Evolutionary conservation across 352 stramenopile genomes (phyloP).

Genomic region (Pythium sp.): DNA sequence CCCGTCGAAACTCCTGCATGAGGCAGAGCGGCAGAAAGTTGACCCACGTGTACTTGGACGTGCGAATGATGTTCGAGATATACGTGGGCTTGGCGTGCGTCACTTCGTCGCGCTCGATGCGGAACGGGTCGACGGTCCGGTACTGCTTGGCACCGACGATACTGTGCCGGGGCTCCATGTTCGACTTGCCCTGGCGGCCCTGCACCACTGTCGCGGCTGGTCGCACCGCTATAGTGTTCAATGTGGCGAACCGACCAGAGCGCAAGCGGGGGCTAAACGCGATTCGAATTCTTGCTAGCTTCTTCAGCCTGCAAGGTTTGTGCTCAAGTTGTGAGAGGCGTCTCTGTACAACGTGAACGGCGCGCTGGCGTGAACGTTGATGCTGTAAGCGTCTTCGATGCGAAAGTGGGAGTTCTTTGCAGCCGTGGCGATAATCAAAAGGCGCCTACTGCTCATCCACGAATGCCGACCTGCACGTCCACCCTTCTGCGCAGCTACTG

Average conservation of each 20-base stretch:
- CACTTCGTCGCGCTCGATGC: slow-evolving; percentile 46
- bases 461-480: neutral
- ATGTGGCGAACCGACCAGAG: neutral
- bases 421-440: neutral
- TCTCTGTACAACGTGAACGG: neutral
- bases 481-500: neutral
- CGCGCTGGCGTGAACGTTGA: neutral
- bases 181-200: neutral
- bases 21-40: slow-evolving; percentile 74
- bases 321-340: neutral
- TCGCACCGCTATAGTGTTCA: slow-evolving; percentile 8
- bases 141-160: slow-evolving; percentile 29
- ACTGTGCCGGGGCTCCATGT: slow-evolving; percentile 18
- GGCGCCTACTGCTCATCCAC: neutral
- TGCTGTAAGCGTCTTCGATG: neutral
- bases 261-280: no score
- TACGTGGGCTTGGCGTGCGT: slow-evolving; percentile 55
- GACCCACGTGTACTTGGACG: slow-evolving; percentile 89
- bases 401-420: neutral
- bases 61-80: slow-evolving; percentile 81
- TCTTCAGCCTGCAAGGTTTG: neutral
- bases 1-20: slow-evolving; percentile 83
- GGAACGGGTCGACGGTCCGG: slow-evolving; percentile 64
- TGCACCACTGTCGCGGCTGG: neutral
- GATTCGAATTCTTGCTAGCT: neutral